phyloP scores from a whole-genome alignment of 129 eudicot genomes.

The Dittrichia graveolens region DNA sequence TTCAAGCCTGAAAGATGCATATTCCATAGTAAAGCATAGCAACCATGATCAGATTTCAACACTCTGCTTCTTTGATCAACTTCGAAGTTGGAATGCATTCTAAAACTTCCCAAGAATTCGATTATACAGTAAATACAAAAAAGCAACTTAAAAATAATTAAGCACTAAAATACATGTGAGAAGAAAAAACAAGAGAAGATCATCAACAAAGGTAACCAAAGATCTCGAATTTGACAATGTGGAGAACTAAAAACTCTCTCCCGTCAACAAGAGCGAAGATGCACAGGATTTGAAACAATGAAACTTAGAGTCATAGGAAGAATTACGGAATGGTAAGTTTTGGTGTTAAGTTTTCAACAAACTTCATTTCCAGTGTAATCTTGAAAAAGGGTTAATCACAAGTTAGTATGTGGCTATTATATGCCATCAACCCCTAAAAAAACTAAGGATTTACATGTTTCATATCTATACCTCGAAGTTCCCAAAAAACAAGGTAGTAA shows the following conservation, averaged over 20 bases:
- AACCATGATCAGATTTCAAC: not conserved
- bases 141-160: not conserved
- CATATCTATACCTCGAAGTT: too few species aligned
- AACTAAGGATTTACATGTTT: not conserved
- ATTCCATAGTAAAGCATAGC: slow-evolving; percentile 3
- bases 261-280: too few species aligned
- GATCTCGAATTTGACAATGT: too few species aligned
- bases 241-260: too few species aligned
- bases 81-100: not conserved
- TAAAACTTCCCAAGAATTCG: not conserved
- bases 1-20: slow-evolving; percentile 67
- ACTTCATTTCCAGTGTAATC: not conserved
- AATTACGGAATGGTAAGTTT: too few species aligned
- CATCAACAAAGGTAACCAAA: not conserved
- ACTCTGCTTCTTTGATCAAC: slow-evolving; percentile 6
- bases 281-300: too few species aligned
- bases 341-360: not conserved
- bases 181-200: not conserved
- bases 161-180: too few species aligned
- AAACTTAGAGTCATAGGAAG: not conserved
- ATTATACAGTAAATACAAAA: not conserved
- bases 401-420: too few species aligned
- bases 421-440: not conserved
- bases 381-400: too few species aligned
- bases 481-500: not conserved